Percentiles rank a stretch among this genome's conserved stretches.
These are phyloP conservation scores for Botrytis porri DNA, from an alignment of 2,329 filamentous ascomycete species.

Conservation along the genomic window DNA sequence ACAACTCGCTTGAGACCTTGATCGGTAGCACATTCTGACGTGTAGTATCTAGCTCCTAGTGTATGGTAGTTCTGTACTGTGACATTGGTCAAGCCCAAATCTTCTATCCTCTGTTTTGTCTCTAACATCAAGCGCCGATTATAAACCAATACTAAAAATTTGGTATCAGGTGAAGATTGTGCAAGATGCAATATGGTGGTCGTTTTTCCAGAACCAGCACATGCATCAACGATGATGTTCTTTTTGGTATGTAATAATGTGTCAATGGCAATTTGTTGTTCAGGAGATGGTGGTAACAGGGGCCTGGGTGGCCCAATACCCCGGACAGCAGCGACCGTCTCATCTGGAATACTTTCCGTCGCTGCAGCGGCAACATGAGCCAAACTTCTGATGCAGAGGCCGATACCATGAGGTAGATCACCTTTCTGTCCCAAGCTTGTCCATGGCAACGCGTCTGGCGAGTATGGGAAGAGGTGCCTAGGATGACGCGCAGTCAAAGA, in stretches of 20 bases:
- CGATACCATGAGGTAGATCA: neutral
- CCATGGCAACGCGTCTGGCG: neutral
- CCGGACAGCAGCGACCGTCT: neutral
- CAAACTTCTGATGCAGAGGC: neutral
- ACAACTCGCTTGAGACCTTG: constrained; percentile 18
- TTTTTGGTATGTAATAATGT: constrained; percentile 15
- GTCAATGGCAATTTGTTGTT: constrained; percentile 16
- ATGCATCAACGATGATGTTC: constrained; percentile 11
- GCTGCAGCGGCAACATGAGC: neutral
- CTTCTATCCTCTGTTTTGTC: constrained; percentile 10
- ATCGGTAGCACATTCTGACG: constrained; percentile 13
- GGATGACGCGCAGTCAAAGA: neutral
- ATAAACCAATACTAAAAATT: constrained; percentile 11
- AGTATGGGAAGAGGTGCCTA: neutral
- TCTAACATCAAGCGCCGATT: constrained; percentile 18
- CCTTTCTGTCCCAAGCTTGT: neutral
- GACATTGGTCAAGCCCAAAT: constrained; percentile 8
- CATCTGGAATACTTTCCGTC: neutral
- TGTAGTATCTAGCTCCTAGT: constrained; percentile 10
- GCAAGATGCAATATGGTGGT: constrained; percentile 13
- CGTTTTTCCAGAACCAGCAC: constrained; percentile 18
- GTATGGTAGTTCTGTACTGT: constrained; percentile 9
- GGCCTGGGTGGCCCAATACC: neutral
- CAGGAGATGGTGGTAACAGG: constrained; percentile 12
- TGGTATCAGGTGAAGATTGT: constrained; percentile 1